Base-by-base conservation (phyloP, 2,329 filamentous ascomycete genomes). In the Laburnicola sp. region DNA sequence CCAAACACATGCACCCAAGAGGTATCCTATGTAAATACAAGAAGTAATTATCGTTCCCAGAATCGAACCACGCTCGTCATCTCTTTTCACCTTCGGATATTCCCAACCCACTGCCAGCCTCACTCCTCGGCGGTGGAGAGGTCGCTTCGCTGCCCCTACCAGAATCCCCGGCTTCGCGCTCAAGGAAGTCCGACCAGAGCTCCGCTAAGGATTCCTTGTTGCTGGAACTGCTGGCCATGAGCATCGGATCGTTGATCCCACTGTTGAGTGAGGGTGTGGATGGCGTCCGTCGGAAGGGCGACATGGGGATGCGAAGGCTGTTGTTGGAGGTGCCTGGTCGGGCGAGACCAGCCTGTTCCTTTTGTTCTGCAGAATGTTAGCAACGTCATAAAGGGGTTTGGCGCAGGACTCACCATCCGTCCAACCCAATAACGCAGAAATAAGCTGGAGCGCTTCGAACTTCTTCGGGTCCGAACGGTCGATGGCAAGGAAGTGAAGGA, bases 391-490 rank as follows among this genome's bases (percentile, higher is more conserved):
- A 9, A 8, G n/a, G n/a, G 21, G 4, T 3, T 38, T 27, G 46
- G 49, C 27, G 37, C 42, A 30, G 11, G 3, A 50, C 74, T 46
- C 69, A 83, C 82, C 82, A 62, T 99, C 94, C 11, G 85, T 91
- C 94, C 94, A 99, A 65, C 87, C 88, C 40, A 99, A 78, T 45
- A 97, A 82, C 37, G 91, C 89, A 45, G 93, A 90, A 70, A 99
- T 97, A 63, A 99, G 82, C 66, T 99, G 93, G 44, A 99, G 79
- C 53, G 97, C 89, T 73, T 99, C 92, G 76, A 97, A 99, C 68
- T 96, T 96, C 78, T 96, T 97, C 28, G 91, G 91, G 71, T 99
- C 94, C 50, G 91, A 91, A 32, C 94, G 87, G 73, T 99, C 94
- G 32, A 99, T 83, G 3, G 88, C 85, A 43, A 99, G 83, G 77